Conservation (phyloP, 345 rosid species). For the Aquilaria yunnanensis region DNA sequence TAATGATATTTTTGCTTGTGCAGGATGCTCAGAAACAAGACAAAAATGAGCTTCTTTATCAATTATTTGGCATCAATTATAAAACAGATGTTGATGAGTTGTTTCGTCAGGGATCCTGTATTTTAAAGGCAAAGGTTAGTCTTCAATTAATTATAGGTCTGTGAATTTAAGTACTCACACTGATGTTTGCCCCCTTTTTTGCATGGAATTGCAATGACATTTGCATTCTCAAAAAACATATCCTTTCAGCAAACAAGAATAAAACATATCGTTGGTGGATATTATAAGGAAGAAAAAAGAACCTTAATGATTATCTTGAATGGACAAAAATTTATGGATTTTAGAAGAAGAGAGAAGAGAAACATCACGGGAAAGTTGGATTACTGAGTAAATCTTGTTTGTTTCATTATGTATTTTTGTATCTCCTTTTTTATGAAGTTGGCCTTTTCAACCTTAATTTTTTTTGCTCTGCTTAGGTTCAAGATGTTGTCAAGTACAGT, state of each 20-base stretch:
- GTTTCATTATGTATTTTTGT: not conserved
- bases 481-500: slow-evolving; percentile 62
- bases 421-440: slow-evolving; percentile 9
- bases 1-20: slow-evolving; percentile 7
- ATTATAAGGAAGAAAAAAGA: too few relatives aligned
- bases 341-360: not conserved
- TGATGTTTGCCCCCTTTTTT: too few relatives aligned
- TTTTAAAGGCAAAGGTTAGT: slow-evolving; percentile 62
- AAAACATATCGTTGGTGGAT: too few relatives aligned
- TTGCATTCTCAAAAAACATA: too few relatives aligned
- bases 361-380: not conserved
- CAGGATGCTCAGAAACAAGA: slow-evolving; percentile 78
- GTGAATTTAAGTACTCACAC: too few relatives aligned
- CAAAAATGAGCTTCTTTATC: slow-evolving; percentile 80
- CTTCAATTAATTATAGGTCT: not conserved
- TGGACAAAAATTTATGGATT: too few relatives aligned
- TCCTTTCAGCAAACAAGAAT: too few relatives aligned
- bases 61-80: slow-evolving; percentile 71
- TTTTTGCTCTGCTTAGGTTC: slow-evolving; percentile 40
- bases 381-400: not conserved
- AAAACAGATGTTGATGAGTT: slow-evolving; percentile 45
- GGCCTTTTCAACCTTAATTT: not conserved
- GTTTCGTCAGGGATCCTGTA: slow-evolving; percentile 87
- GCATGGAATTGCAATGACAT: too few relatives aligned
- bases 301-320: too few relatives aligned